These are phyloP conservation scores for Coemansia sp. DNA, from an alignment of 192 early-diverging fungal genomes.

Conservation along the genomic window DNA sequence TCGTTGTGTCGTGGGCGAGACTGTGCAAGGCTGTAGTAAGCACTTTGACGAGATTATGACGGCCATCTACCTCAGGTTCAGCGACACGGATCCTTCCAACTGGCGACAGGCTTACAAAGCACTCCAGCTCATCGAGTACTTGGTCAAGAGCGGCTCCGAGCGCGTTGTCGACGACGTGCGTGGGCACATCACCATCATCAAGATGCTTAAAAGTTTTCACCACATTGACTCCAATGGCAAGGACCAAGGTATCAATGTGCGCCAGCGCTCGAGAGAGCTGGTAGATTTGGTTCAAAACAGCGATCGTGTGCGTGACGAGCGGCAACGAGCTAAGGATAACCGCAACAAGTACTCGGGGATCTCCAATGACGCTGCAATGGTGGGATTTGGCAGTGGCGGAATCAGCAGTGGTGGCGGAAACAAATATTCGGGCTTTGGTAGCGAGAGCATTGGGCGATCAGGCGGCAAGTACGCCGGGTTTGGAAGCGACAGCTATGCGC, in stretches of 20 bases:
- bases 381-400: slow-evolving; percentile 15
- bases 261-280: slow-evolving; percentile 80
- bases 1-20: no score
- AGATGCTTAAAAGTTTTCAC: slow-evolving; percentile 81
- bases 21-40: slow-evolving; percentile 52
- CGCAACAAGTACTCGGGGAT: slow-evolving; percentile 84
- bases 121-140: slow-evolving; percentile 87
- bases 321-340: slow-evolving; percentile 86
- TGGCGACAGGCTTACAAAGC: slow-evolving; percentile 98
- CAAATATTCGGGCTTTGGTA: slow-evolving; percentile 63
- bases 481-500: slow-evolving; percentile 25
- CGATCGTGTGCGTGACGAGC: slow-evolving; percentile 76
- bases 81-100: slow-evolving; percentile 74
- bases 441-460: slow-evolving; percentile 34
- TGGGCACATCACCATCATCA: slow-evolving; percentile 82
- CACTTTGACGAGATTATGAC: slow-evolving; percentile 96
- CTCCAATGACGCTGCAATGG: slow-evolving; percentile 48
- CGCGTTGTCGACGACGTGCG: slow-evolving; percentile 85
- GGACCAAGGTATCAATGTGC: slow-evolving; percentile 96
- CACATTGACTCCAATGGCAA: slow-evolving; percentile 91
- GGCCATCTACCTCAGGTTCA: slow-evolving; percentile 80
- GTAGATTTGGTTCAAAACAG: slow-evolving; percentile 74
- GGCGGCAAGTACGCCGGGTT: slow-evolving; percentile 31
- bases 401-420: slow-evolving; percentile 7
- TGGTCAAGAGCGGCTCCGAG: slow-evolving; percentile 92